Evolutionary conservation across 2,329 filamentous ascomycete species (phyloP).

Genomic region (Fusarium penzigii): DNA sequence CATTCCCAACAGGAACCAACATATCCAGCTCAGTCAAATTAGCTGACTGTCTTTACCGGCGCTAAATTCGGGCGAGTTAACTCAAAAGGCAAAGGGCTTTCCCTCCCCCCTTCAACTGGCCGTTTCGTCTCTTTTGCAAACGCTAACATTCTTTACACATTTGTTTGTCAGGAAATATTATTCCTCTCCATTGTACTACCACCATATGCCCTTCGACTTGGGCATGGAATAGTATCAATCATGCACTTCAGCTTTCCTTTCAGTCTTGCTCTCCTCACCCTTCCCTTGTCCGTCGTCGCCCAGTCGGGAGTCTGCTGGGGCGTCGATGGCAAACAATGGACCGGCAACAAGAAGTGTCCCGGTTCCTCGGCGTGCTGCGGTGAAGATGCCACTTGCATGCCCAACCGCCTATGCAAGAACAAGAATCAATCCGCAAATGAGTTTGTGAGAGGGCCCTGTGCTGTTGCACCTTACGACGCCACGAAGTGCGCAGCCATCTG

Average conservation of each 20-base stretch:
- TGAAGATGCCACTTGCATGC: slow-evolving; percentile 14
- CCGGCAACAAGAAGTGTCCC: slow-evolving; percentile 9
- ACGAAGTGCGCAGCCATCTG: slow-evolving; percentile 15
- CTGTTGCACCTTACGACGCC: slow-evolving; percentile 12
- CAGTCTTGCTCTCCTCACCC: not conserved
- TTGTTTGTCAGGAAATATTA: too few relatives aligned
- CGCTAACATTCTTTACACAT: too few relatives aligned
- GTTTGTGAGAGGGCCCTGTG: slow-evolving; percentile 19
- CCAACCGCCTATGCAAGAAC: slow-evolving; percentile 18
- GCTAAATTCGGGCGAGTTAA: too few relatives aligned
- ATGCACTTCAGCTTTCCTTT: not conserved
- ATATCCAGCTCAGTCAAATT: too few relatives aligned
- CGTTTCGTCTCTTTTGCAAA: too few relatives aligned
- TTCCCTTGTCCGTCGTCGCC: not conserved
- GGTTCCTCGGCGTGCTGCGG: slow-evolving; percentile 16
- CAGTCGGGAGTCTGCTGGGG: not conserved
- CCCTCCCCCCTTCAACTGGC: not conserved
- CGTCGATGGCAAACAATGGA: not conserved
- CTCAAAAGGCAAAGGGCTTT: too few relatives aligned
- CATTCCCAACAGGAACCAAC: too few relatives aligned
- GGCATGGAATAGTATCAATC: too few relatives aligned
- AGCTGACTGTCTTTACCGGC: too few relatives aligned
- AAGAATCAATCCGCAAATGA: slow-evolving; percentile 6
- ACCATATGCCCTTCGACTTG: too few relatives aligned
- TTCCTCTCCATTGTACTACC: too few relatives aligned